Base-by-base conservation (phyloP, 257 asterid genomes). In the Osmanthus fragrans region DNA sequence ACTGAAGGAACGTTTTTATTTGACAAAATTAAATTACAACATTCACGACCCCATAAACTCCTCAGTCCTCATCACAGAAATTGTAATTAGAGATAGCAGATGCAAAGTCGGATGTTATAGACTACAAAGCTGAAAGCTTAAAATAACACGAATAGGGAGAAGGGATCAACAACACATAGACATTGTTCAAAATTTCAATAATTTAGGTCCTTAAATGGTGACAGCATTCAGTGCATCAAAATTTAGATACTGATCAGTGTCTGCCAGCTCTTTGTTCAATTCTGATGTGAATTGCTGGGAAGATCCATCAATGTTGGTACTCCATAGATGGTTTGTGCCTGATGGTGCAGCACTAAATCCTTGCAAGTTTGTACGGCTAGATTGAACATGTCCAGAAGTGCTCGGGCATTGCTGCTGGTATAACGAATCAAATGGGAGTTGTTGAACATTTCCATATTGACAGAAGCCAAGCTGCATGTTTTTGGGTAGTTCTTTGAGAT, bases 191-290 rank as follows among this genome's bases (percentile, higher is more conserved):
- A 11, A 47, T 47, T 16, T 15, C 58, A 47, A 11, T 11, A 11
- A 47, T 47, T 15, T 47, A 15, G 21, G 2, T 4, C n/a, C n/a
- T 47, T 47, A 47, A 7, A 47, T 16, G 58, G 58, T n/a, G 51
- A 27, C 36, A 42, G 30, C 21, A 73, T 58, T 56, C 10, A 74
- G 58, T 5, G 77, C 74, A 29, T 68, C 83, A 56, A 54, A 70
- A 42, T 80, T 80, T 40, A 80, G 29, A 71, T 80, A 75, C 27
- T 40, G 73, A 80, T 80, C 80, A 4, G 34, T 65, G 5, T 75
- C 72, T 18, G 40, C 77, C 65, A 42, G 73, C 30, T 71, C 83
- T 45, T 42, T 65, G 30, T n/a, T 60, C 45, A 21, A 56, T 63
- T 54, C 49, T 10, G 34, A n/a, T 32, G 69, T 15, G 2, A 19